Evolutionary conservation across 768 basidiomycete genomes (phyloP).

Genomic region (Chalciporus chontae): DNA sequence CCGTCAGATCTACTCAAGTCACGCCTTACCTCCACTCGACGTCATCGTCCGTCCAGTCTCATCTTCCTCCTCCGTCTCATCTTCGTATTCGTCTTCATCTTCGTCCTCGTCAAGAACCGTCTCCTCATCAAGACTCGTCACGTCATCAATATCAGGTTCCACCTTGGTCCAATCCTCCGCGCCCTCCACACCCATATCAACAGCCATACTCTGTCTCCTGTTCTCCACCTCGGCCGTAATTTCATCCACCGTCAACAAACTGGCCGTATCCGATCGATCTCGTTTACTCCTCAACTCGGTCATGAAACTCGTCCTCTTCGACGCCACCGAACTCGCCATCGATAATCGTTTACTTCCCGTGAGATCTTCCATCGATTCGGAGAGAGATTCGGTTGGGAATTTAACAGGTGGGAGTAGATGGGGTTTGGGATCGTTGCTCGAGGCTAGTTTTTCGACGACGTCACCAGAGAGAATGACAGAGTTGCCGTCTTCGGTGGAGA

Average conservation of each 20-base stretch:
- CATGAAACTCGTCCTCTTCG: conserved; percentile 74
- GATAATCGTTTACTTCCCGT: conserved; percentile 39
- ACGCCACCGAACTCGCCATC: conserved; percentile 43
- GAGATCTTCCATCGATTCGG: conserved; percentile 69
- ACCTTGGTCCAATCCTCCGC: conserved; percentile 76
- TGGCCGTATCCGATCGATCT: conserved; percentile 85
- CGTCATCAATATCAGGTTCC: conserved; percentile 49
- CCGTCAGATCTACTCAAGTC: neutral
- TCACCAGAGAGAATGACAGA: conserved; percentile 60
- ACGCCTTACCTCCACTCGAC: conserved; percentile 47
- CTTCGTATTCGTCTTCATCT: conserved; percentile 39
- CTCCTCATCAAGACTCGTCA: conserved; percentile 43
- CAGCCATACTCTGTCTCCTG: conserved; percentile 50
- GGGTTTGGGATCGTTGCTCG: conserved; percentile 35
- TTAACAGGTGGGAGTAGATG: conserved; percentile 76
- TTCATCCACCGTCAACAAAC: conserved; percentile 93
- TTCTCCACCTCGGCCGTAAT: conserved; percentile 93
- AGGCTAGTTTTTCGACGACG: conserved; percentile 34
- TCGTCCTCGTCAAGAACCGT: conserved; percentile 47
- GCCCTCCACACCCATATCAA: conserved; percentile 42
- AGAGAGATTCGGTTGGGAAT: conserved; percentile 73
- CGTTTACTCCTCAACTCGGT: conserved; percentile 78
- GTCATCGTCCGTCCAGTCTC: conserved; percentile 52
- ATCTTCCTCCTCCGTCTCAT: conserved; percentile 36
- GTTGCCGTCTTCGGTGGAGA: conserved; percentile 70